phyloP scores from a whole-genome alignment of 441 rosid species.

The Biscutella laevigata region DNA sequence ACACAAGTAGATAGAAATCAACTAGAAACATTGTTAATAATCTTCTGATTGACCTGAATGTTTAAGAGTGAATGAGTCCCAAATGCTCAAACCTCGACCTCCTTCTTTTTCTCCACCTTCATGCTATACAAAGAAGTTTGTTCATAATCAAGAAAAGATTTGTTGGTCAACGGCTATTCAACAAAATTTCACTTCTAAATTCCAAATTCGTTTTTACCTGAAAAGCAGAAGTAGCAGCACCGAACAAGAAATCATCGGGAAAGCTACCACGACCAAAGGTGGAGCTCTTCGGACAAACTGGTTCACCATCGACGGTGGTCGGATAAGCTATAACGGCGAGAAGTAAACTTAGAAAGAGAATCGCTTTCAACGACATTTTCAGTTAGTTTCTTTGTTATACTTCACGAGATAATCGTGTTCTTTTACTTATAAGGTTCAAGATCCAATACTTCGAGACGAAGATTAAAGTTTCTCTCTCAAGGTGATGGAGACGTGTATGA shows the following conservation, averaged over 20 bases:
- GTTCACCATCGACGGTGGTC: slow-evolving; percentile 7
- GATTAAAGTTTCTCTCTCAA: slow-evolving; percentile 27
- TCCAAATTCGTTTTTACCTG: slow-evolving; percentile 23
- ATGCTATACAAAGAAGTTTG: slow-evolving; percentile 26
- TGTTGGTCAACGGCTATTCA: not conserved
- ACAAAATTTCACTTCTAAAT: not conserved
- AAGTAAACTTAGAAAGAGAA: slow-evolving; percentile 22
- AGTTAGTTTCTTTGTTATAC: not conserved
- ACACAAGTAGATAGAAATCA: too few species aligned
- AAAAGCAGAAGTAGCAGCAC: slow-evolving; percentile 29
- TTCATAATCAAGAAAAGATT: not conserved
- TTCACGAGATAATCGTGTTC: slow-evolving; percentile 6
- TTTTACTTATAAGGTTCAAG: slow-evolving; percentile 16
- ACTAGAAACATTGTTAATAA: too few species aligned
- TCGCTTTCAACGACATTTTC: slow-evolving; percentile 16
- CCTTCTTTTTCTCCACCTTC: slow-evolving; percentile 57
- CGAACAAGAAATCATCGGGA: slow-evolving; percentile 30
- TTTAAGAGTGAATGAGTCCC: slow-evolving; percentile 47
- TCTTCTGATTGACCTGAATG: slow-evolving; percentile 35
- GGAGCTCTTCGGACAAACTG: slow-evolving; percentile 19
- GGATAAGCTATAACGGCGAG: slow-evolving; percentile 13
- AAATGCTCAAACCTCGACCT: slow-evolving; percentile 46
- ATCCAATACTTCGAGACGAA: slow-evolving; percentile 27
- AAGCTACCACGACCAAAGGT: slow-evolving; percentile 30
- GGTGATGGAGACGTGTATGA: slow-evolving; percentile 16